phyloP scores from a whole-genome alignment of 1,284 basidiomycete species.

The Omphalotus olearius region DNA sequence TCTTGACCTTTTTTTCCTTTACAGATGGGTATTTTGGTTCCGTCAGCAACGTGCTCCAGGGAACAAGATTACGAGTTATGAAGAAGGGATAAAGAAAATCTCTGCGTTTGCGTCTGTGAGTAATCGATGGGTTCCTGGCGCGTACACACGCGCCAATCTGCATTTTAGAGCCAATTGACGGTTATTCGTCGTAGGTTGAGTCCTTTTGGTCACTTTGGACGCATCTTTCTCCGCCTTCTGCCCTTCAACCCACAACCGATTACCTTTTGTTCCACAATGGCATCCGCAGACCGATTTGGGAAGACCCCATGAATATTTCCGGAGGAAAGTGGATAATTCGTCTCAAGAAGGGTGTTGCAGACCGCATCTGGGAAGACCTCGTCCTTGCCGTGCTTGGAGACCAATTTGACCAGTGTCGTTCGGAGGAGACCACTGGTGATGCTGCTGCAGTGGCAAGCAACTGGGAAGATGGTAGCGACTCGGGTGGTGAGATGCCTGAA shows the following conservation, averaged over 20 bases:
- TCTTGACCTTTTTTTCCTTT: conserved; percentile 16
- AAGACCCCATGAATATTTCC: conserved; percentile 80
- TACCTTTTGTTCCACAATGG: conserved; percentile 83
- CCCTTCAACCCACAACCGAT: conserved; percentile 74
- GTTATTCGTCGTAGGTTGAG: conserved; percentile 50
- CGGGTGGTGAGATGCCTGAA: conserved; percentile 57
- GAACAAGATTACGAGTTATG: conserved; percentile 76
- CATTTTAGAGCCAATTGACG: neutral
- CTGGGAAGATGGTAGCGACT: conserved; percentile 33
- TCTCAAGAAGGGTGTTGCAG: conserved; percentile 76
- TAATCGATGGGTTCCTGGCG: conserved; percentile 15
- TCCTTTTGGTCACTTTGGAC: conserved; percentile 84
- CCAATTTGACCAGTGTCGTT: conserved; percentile 65
- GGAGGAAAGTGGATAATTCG: conserved; percentile 94
- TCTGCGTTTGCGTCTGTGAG: conserved; percentile 72
- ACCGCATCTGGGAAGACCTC: conserved; percentile 81
- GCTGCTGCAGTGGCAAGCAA: conserved; percentile 17
- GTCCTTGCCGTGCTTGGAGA: conserved; percentile 76
- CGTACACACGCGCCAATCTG: neutral
- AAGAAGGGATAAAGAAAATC: conserved; percentile 84
- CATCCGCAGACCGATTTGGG: conserved; percentile 83
- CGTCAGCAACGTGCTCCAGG: conserved; percentile 78
- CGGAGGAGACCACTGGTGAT: conserved; percentile 25
- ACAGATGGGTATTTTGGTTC: conserved; percentile 88
- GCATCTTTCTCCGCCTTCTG: conserved; percentile 71